phyloP scores from a whole-genome alignment of 2,329 filamentous ascomycete species.

The Fusarium neocosmosporiellum region DNA sequence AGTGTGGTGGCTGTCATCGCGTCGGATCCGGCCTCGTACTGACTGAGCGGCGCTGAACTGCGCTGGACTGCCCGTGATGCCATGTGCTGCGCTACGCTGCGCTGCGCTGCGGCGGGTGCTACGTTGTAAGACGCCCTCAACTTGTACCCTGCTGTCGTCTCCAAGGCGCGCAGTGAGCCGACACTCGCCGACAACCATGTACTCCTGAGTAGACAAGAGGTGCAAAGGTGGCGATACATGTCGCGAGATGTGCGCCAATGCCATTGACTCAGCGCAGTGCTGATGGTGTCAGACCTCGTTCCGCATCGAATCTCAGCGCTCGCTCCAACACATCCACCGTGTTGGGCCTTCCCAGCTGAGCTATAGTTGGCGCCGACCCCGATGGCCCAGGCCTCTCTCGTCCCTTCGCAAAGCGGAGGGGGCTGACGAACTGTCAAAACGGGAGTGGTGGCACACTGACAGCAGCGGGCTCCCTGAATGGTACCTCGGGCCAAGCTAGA shows the following conservation, averaged over 20 bases:
- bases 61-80: not conserved
- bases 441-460: constrained; percentile 26
- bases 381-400: not conserved
- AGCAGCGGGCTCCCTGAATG: constrained; percentile 21
- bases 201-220: not conserved
- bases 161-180: not conserved
- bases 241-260: not conserved
- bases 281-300: constrained; percentile 13
- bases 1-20: constrained; percentile 1
- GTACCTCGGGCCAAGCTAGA: constrained; percentile 7
- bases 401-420: not conserved
- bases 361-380: not conserved
- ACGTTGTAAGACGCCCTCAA: constrained; percentile 10
- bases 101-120: not conserved
- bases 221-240: not conserved
- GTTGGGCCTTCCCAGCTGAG: constrained; percentile 2
- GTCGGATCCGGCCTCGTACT: not conserved
- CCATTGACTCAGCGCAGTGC: not conserved
- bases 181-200: not conserved
- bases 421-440: constrained; percentile 14
- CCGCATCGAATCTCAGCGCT: not conserved
- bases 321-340: not conserved
- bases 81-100: not conserved
- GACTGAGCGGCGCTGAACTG: not conserved
- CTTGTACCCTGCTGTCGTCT: not conserved